phyloP scores from a whole-genome alignment of 805 yeast species.

The Millerago galiae region DNA sequence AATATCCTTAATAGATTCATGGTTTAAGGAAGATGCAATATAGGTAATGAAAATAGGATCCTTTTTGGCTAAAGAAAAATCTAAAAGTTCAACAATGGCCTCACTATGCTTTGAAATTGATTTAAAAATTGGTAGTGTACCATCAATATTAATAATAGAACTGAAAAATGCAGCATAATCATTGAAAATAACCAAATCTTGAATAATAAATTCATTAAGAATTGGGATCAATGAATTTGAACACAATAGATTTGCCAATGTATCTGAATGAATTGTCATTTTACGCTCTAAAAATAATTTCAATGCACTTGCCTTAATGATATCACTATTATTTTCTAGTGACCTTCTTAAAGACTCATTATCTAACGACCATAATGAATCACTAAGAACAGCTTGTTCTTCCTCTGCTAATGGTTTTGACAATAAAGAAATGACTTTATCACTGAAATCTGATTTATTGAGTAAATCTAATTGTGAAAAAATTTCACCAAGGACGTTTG shows the following conservation, averaged over 20 bases:
- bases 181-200: conserved; percentile 14
- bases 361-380: conserved; percentile 21
- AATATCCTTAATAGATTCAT: not conserved
- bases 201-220: conserved; percentile 8
- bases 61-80: conserved; percentile 3
- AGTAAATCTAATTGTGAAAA: conserved; percentile 26
- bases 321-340: not conserved
- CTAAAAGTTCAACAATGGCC: conserved; percentile 6
- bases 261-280: conserved; percentile 9
- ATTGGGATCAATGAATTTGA: not conserved
- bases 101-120: conserved; percentile 8
- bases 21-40: conserved; percentile 10
- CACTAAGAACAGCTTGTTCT: conserved; percentile 21
- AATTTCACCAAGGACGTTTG: conserved; percentile 31
- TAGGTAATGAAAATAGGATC: conserved; percentile 10
- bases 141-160: conserved; percentile 5
- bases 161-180: conserved; percentile 9
- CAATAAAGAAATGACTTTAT: conserved; percentile 3
- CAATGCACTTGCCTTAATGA: conserved; percentile 11
- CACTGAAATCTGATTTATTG: conserved; percentile 11
- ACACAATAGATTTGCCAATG: conserved; percentile 1
- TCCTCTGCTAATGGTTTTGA: conserved; percentile 9
- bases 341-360: conserved; percentile 11
- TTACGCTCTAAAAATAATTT: conserved; percentile 12
- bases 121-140: conserved; percentile 12